Evolutionary conservation across 2,329 filamentous ascomycete species (phyloP), one percentile per base, ranked within the genome.

Genomic region (Myriosclerotinia curreyana): DNA sequence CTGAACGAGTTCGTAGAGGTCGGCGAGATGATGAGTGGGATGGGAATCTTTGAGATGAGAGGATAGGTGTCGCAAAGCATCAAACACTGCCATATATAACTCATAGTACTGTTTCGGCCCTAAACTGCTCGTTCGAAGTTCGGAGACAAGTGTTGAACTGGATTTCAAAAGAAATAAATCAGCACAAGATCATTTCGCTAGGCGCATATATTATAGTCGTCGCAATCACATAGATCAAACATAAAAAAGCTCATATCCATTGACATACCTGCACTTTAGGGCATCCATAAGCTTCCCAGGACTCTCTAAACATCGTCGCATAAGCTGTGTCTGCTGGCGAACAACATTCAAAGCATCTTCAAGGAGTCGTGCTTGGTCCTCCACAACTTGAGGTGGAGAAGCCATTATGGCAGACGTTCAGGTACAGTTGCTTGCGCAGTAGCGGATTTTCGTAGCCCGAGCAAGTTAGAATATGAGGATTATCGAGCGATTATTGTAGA

Each of bases 71-170:
- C 95, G 92, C 75, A 99, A 81, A 69, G 96, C 94, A 81, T 99
- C 95, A 79, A 99, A 99, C 68, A 99, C 92, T 69, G 95, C 86
- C 95, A 99, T 99, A 80, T 99, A 99, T 65, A 99, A 86, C 81
- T 99, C 96, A 78, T 99, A 99, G 81, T 99, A 99, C 78, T 99
- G 95, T 78, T 99, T 99, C 42, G 95, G 95, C n/a, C 95, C 92
- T 60, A 99, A 85, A 73, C 91, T 97, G 77, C 93, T 96, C 5
- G 95, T 99, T 72, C 95, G 92, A 73, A 99, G 86, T 78, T 99
- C 95, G n/a, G 95, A 97, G 66, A 99, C 94, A 68, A 99, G 86
- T 25, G 95, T 99, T 50, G 95, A 99, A 79, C 95, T 98, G 15
- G 6, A 60, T 34, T 75, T 67, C 68, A 38, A 42, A 42, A 66